Conservation (phyloP, 129 eudicot species). For the Flaveria bidentis region DNA sequence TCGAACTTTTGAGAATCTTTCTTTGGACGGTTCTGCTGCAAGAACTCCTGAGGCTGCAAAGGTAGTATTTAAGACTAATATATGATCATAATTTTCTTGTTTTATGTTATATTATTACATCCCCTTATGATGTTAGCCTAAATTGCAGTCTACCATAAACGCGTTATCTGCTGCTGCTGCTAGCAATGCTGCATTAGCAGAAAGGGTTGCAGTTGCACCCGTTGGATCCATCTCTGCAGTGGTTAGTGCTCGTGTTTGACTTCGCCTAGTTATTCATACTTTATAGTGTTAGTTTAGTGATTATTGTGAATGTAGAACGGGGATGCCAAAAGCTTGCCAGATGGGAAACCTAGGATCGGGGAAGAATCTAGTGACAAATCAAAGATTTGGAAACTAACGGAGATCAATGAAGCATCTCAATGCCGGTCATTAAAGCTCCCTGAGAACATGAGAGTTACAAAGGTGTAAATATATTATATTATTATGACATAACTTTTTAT, state of each 20-base stretch:
- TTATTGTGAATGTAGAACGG: slow-evolving; percentile 52
- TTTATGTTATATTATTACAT: neutral
- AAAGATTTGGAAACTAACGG: slow-evolving; percentile 80
- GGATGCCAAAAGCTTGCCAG: slow-evolving; percentile 63
- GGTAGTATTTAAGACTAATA: slow-evolving; percentile 35
- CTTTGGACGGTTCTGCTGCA: slow-evolving; percentile 59
- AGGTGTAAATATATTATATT: slow-evolving; percentile 45
- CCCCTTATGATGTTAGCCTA: neutral
- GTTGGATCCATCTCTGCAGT: slow-evolving; percentile 57
- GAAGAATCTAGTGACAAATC: slow-evolving; percentile 80
- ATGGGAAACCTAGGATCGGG: slow-evolving; percentile 74
- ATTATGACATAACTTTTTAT: neutral
- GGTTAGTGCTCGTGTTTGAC: slow-evolving; percentile 48
- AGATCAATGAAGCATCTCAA: slow-evolving; percentile 77
- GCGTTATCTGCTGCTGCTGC: slow-evolving; percentile 56
- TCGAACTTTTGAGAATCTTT: slow-evolving; percentile 61
- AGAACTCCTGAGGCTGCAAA: slow-evolving; percentile 63
- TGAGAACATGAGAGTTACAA: slow-evolving; percentile 75
- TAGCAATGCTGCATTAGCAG: slow-evolving; percentile 66
- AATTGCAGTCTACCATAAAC: slow-evolving; percentile 62
- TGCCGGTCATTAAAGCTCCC: slow-evolving; percentile 82
- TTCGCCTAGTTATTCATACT: slow-evolving; percentile 13
- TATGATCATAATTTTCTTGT: slow-evolving; percentile 1
- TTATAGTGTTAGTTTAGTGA: neutral
- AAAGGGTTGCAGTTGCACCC: slow-evolving; percentile 54